Evolutionary conservation across 108 stramenopile genomes (phyloP).

Genomic region (Asterionellopsis glacialis): DNA sequence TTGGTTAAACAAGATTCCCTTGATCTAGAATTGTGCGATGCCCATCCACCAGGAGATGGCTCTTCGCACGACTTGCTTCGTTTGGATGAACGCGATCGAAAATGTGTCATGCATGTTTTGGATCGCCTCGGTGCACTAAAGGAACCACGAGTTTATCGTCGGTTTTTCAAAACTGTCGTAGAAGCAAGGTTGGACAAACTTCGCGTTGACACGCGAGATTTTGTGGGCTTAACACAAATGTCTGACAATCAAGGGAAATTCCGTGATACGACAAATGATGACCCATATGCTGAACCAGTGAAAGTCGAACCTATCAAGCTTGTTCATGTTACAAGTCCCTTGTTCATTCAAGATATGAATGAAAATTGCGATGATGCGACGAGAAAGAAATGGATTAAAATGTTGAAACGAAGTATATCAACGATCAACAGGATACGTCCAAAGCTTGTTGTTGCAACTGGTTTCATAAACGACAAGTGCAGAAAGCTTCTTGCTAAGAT

Average conservation of each 20-base stretch:
- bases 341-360: constrained; percentile 22
- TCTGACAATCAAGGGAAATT: constrained; percentile 77
- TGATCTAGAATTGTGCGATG: constrained; percentile 58
- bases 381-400: constrained; percentile 47
- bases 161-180: constrained; percentile 57
- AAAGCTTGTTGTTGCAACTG: constrained; percentile 62
- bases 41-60: constrained; percentile 75
- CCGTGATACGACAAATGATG: constrained; percentile 39
- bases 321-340: constrained; percentile 61
- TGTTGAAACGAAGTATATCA: constrained; percentile 65
- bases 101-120: constrained; percentile 66
- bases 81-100: constrained; percentile 43
- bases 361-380: constrained; percentile 28
- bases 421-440: constrained; percentile 72
- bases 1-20: constrained; percentile 51
- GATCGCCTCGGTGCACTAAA: constrained; percentile 60
- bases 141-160: constrained; percentile 69
- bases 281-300: constrained; percentile 35
- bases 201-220: constrained; percentile 51
- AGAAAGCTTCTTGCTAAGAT: constrained; percentile 73
- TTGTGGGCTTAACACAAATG: constrained; percentile 76
- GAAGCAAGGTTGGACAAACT: constrained; percentile 57
- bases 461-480: constrained; percentile 39
- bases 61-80: constrained; percentile 59
- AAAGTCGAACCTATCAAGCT: constrained; percentile 39